Conservation (phyloP, 2,329 filamentous ascomycete genomes). For the Curvularia sp. region DNA sequence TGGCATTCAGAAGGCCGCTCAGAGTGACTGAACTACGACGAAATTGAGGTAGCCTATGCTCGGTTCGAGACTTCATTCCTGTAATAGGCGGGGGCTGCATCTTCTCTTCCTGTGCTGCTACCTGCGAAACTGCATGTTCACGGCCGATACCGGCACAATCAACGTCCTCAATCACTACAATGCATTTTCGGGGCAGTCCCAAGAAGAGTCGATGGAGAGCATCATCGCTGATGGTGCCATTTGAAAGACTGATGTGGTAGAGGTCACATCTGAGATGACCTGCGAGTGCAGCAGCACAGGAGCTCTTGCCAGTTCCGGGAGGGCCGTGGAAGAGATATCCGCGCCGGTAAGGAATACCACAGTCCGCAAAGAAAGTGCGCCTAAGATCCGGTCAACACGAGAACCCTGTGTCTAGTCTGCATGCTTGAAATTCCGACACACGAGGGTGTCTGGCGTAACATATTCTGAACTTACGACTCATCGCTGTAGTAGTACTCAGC, state of each 20-base stretch:
- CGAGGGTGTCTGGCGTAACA: not conserved
- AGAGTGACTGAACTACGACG: constrained; percentile 58
- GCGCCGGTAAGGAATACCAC: constrained; percentile 44
- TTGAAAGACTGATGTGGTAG: constrained; percentile 48
- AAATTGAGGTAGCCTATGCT: not conserved
- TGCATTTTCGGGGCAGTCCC: constrained; percentile 45
- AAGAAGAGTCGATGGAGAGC: constrained; percentile 31
- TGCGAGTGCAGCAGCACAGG: constrained; percentile 49
- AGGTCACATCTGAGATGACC: constrained; percentile 49
- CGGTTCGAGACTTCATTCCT: not conserved
- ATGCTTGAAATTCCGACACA: not conserved
- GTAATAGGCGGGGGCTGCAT: too few species aligned
- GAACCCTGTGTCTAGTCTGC: not conserved
- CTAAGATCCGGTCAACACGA: not conserved
- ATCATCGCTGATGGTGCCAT: constrained; percentile 37
- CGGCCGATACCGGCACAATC: constrained; percentile 46
- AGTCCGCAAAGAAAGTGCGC: constrained; percentile 44
- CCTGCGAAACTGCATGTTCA: constrained; percentile 17
- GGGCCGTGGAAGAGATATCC: constrained; percentile 53
- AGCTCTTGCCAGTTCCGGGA: constrained; percentile 52
- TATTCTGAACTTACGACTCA: constrained; percentile 15
- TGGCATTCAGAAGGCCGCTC: constrained; percentile 76
- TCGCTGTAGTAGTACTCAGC: constrained; percentile 49
- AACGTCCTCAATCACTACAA: constrained; percentile 54
- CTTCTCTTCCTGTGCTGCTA: not conserved